Base-by-base conservation (phyloP, 164 flowering plant species). In the Magnolia changhungtana region DNA sequence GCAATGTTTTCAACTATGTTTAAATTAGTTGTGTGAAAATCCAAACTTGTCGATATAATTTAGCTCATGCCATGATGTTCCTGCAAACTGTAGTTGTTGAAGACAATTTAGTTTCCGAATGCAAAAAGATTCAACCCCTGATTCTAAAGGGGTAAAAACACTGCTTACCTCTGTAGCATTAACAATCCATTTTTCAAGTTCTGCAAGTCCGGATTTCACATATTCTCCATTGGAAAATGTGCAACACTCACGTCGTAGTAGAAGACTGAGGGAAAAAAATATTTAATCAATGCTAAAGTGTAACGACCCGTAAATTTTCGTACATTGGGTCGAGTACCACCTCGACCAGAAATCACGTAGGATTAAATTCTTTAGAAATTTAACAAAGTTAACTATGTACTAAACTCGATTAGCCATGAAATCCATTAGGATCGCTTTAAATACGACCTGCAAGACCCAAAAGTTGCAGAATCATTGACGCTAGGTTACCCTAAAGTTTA, bases 11-110 rank as follows among this genome's bases (percentile, higher is more conserved):
- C 13, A 37, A 29, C 50, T 55, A 13, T 68, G 29, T 24, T 21
- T 19, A 29, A 24, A 37, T 14, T 16, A 18, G 50, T 5, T n/a
- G 45, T 94, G 93, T 98, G 98, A 96, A 84, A 96, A 96, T 21
- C 99, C 98, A 88, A 96, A 98, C 99, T 86, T 96, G 99, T 80
- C 98, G 67, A 96, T 94, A 76, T 91, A 90, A 72, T 89, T 92
- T 49, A 96, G 88, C 85, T 96, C 96, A 59, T 94, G 96, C 98
- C 98, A 94, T 63, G 98, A 93, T 8, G 96, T 92, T 85, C 98
- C 99, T 84, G 96, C 95, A 91, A 81, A 94, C 99, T 94, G 78
- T 80, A 87, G 50, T 69, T 24, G 18, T 55, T 8, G 63, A 31
- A 21, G 66, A 75, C 16, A 16, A 77, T 70, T 84, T 69, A 82